A percentile compares a stretch with the other conserved stretches of the same genome.
Evolutionary conservation across 2,329 filamentous ascomycete species (phyloP).

Genomic region (Mycosphaerella sp.): DNA sequence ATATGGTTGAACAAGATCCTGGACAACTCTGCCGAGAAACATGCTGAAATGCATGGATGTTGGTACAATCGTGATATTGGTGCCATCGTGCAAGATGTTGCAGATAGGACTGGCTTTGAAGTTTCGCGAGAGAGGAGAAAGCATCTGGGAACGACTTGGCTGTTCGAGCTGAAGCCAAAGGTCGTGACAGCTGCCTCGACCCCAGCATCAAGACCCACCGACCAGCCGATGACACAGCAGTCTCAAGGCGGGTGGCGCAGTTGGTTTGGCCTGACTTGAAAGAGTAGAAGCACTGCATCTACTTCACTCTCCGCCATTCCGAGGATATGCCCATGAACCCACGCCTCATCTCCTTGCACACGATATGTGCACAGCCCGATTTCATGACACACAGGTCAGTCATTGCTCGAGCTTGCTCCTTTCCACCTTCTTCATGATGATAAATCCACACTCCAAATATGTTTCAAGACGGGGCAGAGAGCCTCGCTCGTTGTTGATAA

Average conservation of each 20-base stretch:
- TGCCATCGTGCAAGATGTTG: slow-evolving; percentile 44
- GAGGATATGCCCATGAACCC: too few relatives aligned
- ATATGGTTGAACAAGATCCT: slow-evolving; percentile 45
- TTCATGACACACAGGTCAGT: slow-evolving; percentile 12
- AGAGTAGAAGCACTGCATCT: neutral
- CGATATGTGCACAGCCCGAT: neutral
- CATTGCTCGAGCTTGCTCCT: neutral
- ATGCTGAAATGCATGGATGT: slow-evolving; percentile 46
- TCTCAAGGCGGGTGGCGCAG: slow-evolving; percentile 5
- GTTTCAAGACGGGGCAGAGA: slow-evolving; percentile 34
- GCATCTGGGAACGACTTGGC: slow-evolving; percentile 47
- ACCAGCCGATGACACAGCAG: neutral
- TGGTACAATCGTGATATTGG: slow-evolving; percentile 51
- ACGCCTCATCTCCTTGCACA: neutral
- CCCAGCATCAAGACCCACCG: neutral
- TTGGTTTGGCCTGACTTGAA: slow-evolving; percentile 3
- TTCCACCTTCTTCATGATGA: slow-evolving; percentile 23
- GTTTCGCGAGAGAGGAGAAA: slow-evolving; percentile 42
- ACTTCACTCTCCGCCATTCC: neutral
- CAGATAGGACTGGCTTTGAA: slow-evolving; percentile 43
- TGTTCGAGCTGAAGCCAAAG: slow-evolving; percentile 43
- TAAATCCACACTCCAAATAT: slow-evolving; percentile 27
- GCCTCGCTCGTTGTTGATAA: slow-evolving; percentile 16
- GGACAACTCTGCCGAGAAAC: slow-evolving; percentile 42
- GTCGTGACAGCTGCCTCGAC: neutral